A percentile compares a stretch with the other conserved stretches of the same genome.
phyloP scores from a whole-genome alignment of 148 eudicot genomes.

The Mesembryanthemum crystallinum region DNA sequence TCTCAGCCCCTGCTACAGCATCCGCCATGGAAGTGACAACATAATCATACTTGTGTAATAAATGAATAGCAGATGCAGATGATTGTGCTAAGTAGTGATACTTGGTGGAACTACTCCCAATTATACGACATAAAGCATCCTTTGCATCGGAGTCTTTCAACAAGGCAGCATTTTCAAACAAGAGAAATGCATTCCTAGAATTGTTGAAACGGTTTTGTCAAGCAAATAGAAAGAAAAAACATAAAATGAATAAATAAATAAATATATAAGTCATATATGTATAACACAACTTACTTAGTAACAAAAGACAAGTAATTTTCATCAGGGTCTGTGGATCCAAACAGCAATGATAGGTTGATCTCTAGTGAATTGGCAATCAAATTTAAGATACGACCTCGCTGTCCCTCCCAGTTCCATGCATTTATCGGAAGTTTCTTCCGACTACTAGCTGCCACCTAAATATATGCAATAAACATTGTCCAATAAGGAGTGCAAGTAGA shows the following conservation, averaged over 20 bases:
- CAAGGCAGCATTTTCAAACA: constrained; percentile 75
- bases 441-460: constrained; percentile 55
- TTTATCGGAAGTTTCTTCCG: constrained; percentile 67
- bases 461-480: constrained; percentile 3
- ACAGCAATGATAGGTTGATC: constrained; percentile 81
- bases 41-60: constrained; percentile 85
- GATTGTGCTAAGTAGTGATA: constrained; percentile 77
- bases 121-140: constrained; percentile 81
- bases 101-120: constrained; percentile 86
- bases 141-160: constrained; percentile 74
- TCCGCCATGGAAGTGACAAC: constrained; percentile 75
- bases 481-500: not conserved
- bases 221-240: not conserved
- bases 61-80: constrained; percentile 84
- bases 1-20: constrained; percentile 75
- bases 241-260: no score
- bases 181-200: constrained; percentile 66
- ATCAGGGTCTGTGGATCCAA: constrained; percentile 84
- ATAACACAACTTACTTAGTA: constrained; percentile 55
- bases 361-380: constrained; percentile 87
- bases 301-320: constrained; percentile 89
- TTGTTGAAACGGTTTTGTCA: constrained; percentile 10
- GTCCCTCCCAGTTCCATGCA: constrained; percentile 94
- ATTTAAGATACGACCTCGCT: constrained; percentile 64
- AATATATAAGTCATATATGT: not conserved